A percentile compares a stretch with the other conserved stretches of the same genome.
Evolutionary conservation across 495 filamentous ascomycete genomes (phyloP).

Genomic region (Polyplosphaeria fusca): DNA sequence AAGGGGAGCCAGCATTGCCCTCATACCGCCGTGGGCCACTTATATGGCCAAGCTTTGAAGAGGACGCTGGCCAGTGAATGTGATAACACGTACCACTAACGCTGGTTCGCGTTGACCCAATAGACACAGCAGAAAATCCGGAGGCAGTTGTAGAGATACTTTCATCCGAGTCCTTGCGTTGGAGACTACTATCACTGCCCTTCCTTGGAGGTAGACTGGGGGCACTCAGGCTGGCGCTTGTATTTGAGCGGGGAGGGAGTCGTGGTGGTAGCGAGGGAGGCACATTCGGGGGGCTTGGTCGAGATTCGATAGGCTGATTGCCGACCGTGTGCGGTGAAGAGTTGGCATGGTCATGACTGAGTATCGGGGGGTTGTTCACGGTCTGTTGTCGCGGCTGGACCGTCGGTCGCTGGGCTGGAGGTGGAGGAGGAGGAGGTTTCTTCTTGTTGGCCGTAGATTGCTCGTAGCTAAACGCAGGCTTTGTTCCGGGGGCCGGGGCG

Average conservation of each 20-base stretch:
- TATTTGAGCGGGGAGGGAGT: conserved; percentile 36
- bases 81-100: conserved; percentile 25
- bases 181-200: conserved; percentile 33
- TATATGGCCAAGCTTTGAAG: too few relatives aligned
- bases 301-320: conserved; percentile 48
- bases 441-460: conserved; percentile 30
- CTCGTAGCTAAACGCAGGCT: conserved; percentile 36
- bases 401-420: conserved; percentile 35
- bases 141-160: conserved; percentile 40
- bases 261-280: conserved; percentile 49
- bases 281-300: conserved; percentile 37
- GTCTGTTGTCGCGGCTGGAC: conserved; percentile 45
- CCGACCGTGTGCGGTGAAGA: conserved; percentile 32
- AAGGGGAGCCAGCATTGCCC: too few relatives aligned
- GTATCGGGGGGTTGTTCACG: conserved; percentile 48
- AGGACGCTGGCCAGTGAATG: too few relatives aligned
- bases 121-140: conserved; percentile 28
- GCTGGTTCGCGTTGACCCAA: conserved; percentile 34
- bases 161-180: conserved; percentile 35
- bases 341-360: conserved; percentile 42
- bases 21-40: too few relatives aligned
- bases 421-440: conserved; percentile 41
- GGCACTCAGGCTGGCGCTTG: conserved; percentile 26
- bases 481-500: conserved; percentile 38
- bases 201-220: conserved; percentile 49